These are phyloP conservation scores for Suhomyces bribrorum DNA, from an alignment of 1,139 yeast species.

Conservation along the genomic window DNA sequence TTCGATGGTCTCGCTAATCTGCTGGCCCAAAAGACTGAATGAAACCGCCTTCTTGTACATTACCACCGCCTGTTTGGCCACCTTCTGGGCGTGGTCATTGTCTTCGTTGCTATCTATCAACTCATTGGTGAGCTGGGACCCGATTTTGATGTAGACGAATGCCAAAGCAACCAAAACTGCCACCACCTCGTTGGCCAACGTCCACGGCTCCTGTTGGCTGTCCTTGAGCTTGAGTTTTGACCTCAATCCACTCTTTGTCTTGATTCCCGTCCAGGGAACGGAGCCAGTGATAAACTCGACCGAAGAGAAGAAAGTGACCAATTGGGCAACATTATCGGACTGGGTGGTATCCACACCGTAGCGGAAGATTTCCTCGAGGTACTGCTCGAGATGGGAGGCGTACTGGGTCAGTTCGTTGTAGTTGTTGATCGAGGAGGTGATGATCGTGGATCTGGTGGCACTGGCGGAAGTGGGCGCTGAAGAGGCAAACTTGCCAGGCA, in stretches of 20 bases:
- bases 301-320: not conserved
- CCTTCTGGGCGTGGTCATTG: constrained; percentile 22
- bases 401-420: constrained; percentile 34
- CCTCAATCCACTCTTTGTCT: not conserved
- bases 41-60: constrained; percentile 38
- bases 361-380: constrained; percentile 29
- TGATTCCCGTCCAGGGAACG: constrained; percentile 11
- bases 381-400: constrained; percentile 35
- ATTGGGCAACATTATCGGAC: not conserved
- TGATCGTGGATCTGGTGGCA: constrained; percentile 11
- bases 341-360: constrained; percentile 8
- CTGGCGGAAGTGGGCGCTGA: constrained; percentile 1
- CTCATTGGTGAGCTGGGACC: constrained; percentile 40
- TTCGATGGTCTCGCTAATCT: constrained; percentile 7
- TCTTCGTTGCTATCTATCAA: constrained; percentile 23
- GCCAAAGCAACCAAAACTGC: constrained; percentile 26
- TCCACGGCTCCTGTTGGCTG: constrained; percentile 24
- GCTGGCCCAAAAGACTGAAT: constrained; percentile 26
- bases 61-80: constrained; percentile 41
- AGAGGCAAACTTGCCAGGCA: not conserved
- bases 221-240: not conserved
- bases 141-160: constrained; percentile 35
- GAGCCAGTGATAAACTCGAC: constrained; percentile 2
- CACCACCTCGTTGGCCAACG: constrained; percentile 33
- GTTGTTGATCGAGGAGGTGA: constrained; percentile 7